phyloP scores from a whole-genome alignment of 345 rosid genomes.

The Noccaea bulbosa region DNA sequence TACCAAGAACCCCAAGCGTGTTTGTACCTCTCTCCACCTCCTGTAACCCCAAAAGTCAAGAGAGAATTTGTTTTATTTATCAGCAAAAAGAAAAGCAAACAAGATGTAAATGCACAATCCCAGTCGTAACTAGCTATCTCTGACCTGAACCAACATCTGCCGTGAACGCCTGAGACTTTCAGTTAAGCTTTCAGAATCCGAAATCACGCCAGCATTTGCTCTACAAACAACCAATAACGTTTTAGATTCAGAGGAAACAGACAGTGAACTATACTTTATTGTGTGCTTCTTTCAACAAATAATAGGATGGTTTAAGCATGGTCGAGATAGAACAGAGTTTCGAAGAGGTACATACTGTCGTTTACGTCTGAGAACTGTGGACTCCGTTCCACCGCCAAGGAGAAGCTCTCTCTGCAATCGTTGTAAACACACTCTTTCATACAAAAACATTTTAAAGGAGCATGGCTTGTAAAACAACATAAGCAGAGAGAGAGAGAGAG shows the following conservation, averaged over 20 bases:
- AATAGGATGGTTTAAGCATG: neutral
- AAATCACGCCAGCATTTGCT: conserved; percentile 94
- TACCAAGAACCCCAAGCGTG: conserved; percentile 81
- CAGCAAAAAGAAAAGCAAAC: neutral
- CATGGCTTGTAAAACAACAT: neutral
- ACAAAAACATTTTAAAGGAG: neutral
- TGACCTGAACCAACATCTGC: conserved; percentile 95
- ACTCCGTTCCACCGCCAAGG: conserved; percentile 93
- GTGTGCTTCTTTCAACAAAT: neutral
- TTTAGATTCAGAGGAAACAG: neutral
- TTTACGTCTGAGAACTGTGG: conserved; percentile 82
- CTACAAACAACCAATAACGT: conserved; percentile 44
- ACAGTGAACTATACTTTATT: conserved; percentile 6
- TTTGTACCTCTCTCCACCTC: conserved; percentile 92
- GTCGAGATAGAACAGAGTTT: neutral
- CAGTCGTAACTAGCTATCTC: conserved; percentile 14
- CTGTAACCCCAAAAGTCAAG: conserved; percentile 49
- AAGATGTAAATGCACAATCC: neutral
- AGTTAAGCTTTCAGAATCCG: conserved; percentile 96
- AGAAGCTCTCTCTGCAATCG: conserved; percentile 83
- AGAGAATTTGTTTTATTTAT: neutral
- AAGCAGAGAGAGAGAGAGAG: neutral
- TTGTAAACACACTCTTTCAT: conserved; percentile 27
- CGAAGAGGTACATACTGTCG: conserved; percentile 58
- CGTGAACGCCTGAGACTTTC: conserved; percentile 95